Evolutionary conservation across 495 filamentous ascomycete species (phyloP).

Genomic region (Parmelia sp.): DNA sequence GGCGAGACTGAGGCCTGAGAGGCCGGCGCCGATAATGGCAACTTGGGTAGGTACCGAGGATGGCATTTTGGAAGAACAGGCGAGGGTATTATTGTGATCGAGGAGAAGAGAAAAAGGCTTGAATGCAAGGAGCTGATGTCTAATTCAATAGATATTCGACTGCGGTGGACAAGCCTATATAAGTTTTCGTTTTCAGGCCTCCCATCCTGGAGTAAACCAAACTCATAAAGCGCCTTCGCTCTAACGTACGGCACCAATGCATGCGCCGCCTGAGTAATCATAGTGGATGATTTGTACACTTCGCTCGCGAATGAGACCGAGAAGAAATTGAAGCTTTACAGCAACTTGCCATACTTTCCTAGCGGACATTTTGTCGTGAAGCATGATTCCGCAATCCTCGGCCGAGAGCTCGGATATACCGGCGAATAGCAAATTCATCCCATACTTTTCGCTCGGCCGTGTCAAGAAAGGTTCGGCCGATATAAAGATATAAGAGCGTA

Average conservation of each 20-base stretch:
- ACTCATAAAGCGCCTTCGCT: background rate
- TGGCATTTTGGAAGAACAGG: background rate
- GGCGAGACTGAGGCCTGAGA: constrained; percentile 44
- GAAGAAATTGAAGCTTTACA: background rate
- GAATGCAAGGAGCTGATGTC: background rate
- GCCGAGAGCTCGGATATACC: background rate
- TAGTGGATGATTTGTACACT: background rate
- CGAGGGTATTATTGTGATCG: background rate
- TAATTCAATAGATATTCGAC: background rate
- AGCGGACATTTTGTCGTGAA: background rate
- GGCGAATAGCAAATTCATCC: too few relatives aligned
- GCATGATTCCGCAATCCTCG: background rate
- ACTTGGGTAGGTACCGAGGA: constrained; percentile 17
- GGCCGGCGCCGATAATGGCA: constrained; percentile 44
- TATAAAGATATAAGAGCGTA: too few relatives aligned
- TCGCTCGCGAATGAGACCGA: background rate
- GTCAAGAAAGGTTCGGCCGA: too few relatives aligned
- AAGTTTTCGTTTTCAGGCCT: background rate
- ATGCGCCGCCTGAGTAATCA: constrained; percentile 2
- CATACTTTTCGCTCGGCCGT: too few relatives aligned
- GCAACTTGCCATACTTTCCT: background rate
- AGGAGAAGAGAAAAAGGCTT: background rate
- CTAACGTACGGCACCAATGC: background rate
- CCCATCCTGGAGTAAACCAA: background rate
- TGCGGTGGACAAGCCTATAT: background rate